A percentile compares a stretch with the other conserved stretches of the same genome.
Conservation (phyloP, 768 basidiomycete genomes). For the Cyclocybe cylindracea region DNA sequence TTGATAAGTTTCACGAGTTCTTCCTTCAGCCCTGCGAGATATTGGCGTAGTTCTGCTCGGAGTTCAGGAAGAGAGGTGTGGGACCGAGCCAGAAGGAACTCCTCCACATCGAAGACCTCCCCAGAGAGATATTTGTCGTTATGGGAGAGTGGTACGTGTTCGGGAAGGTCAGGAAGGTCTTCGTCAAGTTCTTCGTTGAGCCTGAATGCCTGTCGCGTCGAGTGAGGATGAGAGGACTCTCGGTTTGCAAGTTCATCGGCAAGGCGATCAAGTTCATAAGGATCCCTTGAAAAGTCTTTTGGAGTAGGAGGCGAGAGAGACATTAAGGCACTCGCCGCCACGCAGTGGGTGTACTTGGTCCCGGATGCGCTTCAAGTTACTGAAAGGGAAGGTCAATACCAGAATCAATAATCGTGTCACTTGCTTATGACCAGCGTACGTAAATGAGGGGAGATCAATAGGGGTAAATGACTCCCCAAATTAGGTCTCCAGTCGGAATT, state of each 20-base stretch:
- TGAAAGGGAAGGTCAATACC: too few relatives aligned
- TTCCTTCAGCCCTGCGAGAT: conserved; percentile 81
- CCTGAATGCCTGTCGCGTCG: neutral
- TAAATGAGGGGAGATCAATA: too few relatives aligned
- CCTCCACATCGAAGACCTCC: conserved; percentile 76
- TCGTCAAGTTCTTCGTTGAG: conserved; percentile 16
- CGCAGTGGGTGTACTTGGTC: neutral
- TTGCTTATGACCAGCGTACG: too few relatives aligned
- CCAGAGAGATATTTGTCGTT: conserved; percentile 71
- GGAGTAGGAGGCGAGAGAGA: conserved; percentile 4
- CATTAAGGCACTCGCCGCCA: neutral
- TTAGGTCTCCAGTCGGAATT: too few relatives aligned
- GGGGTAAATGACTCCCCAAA: too few relatives aligned
- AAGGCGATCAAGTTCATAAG: conserved; percentile 68
- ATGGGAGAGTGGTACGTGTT: conserved; percentile 76
- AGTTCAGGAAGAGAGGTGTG: conserved; percentile 87
- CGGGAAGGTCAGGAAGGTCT: conserved; percentile 52
- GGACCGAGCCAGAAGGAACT: conserved; percentile 84
- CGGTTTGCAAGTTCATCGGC: conserved; percentile 70
- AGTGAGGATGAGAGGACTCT: conserved; percentile 35
- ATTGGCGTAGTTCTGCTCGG: conserved; percentile 83
- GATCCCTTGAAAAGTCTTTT: conserved; percentile 40
- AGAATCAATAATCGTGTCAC: too few relatives aligned
- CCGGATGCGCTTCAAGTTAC: too few relatives aligned
- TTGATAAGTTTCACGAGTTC: conserved; percentile 96